Percentiles rank a stretch among this genome's conserved stretches.
Conservation (phyloP, 495 filamentous ascomycete genomes). For the Chaetomidium leptoderma region DNA sequence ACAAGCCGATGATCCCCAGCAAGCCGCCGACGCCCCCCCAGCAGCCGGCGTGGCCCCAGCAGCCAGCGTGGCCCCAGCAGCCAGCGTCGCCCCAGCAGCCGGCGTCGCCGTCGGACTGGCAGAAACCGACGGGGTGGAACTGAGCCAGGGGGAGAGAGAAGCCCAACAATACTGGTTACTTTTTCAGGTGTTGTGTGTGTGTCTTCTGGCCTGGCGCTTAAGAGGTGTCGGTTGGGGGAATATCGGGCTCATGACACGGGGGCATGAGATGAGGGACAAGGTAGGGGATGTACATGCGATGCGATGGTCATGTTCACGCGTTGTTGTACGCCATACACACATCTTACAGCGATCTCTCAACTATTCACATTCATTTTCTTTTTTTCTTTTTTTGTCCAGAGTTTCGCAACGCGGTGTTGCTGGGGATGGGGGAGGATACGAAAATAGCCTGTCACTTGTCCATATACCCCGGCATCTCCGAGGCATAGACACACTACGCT, state of each 20-base stretch:
- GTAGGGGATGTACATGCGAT: no score
- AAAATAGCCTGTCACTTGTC: not conserved
- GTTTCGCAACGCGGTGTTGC: not conserved
- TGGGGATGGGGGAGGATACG: not conserved
- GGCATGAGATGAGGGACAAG: no score
- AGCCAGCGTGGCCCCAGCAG: slow-evolving; percentile 16
- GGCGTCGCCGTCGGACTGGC: slow-evolving; percentile 16
- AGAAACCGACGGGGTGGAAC: not conserved
- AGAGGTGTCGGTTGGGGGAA: no score
- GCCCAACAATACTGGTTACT: no score
- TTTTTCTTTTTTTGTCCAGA: not conserved
- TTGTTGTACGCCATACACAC: not conserved
- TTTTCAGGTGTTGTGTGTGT: no score
- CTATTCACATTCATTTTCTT: not conserved
- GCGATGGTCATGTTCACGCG: not conserved
- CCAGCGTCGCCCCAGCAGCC: slow-evolving; percentile 7
- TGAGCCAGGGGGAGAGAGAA: not conserved
- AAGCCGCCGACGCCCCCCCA: slow-evolving; percentile 2
- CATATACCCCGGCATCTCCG: not conserved
- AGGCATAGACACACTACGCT: not conserved
- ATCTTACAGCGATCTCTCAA: not conserved
- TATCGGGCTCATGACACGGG: no score
- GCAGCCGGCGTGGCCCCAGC: not conserved
- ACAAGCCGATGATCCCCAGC: not conserved
- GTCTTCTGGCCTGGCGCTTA: no score